Base-by-base conservation (phyloP, 345 rosid genomes). In the Alliaria petiolata region DNA sequence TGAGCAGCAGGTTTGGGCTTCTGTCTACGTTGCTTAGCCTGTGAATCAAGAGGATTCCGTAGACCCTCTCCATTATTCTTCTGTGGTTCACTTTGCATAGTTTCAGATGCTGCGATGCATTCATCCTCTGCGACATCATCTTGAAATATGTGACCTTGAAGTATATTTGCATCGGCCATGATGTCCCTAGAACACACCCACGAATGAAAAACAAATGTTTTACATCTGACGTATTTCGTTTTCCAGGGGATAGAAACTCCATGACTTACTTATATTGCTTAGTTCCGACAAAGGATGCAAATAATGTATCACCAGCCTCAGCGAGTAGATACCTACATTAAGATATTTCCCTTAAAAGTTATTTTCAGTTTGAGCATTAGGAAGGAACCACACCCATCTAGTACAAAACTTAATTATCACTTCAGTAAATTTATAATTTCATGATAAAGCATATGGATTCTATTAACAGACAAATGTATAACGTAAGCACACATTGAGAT, bases 211-310 rank as follows among this genome's bases (percentile, higher is more conserved):
- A 33, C 10, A 62, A 8, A 46, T 1, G 19, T 54, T 63, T 38
- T 31, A 69, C 70, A 30, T 62, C 70, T 69, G 39, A 38, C 15
- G 44, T 53, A 55, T 5, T 22, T 28, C 28, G 25, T 30, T 62
- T 51, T 36, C 30, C 58, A 52, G 6, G 46, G 20, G 43, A 50
- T 16, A 53, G 49, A 31, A 42, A 31, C 56, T 57, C 28, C 38
- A 30, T 22, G 30, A 69, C 95, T 80, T 89, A 93, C 98, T 87
- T 84, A 81, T 93, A 93, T 83, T 89, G 95, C 78, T 85, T 93
- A 11, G 98, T 93, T 56, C 98, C 98, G 57, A 91, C 84, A 70
- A 91, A 93, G 30, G 98, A 93, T 68, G 98, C 98, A 87, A 93
- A 93, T 14, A 90, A 79, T 3, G 98, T 93, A 72, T 93, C 96